phyloP scores from a whole-genome alignment of 495 filamentous ascomycete genomes.

The Darksidea phi region DNA sequence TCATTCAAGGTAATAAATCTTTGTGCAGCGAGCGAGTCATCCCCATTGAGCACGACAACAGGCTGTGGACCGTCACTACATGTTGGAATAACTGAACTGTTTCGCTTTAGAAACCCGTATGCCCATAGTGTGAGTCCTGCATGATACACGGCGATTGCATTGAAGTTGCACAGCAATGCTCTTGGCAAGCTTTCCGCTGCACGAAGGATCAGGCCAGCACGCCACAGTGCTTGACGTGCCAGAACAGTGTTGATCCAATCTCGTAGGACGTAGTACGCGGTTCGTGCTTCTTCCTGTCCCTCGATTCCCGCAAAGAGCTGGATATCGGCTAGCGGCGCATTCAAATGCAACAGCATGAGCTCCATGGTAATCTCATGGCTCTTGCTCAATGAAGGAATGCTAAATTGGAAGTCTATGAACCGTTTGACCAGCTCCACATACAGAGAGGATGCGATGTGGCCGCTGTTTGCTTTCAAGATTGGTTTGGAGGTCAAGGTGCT shows the following conservation, averaged over 20 bases:
- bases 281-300: slow-evolving; percentile 58
- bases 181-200: slow-evolving; percentile 51
- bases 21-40: slow-evolving; percentile 47
- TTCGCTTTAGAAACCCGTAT: slow-evolving; percentile 49
- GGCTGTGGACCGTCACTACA: not conserved
- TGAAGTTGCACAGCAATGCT: slow-evolving; percentile 56
- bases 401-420: slow-evolving; percentile 49
- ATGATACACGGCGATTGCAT: slow-evolving; percentile 60
- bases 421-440: slow-evolving; percentile 52
- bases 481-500: slow-evolving; percentile 45
- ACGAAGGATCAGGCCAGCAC: slow-evolving; percentile 61
- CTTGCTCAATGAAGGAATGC: slow-evolving; percentile 38
- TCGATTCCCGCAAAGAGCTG: slow-evolving; percentile 65
- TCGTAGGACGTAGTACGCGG: slow-evolving; percentile 53
- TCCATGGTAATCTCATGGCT: slow-evolving; percentile 51
- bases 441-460: slow-evolving; percentile 52
- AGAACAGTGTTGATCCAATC: slow-evolving; percentile 55
- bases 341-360: slow-evolving; percentile 57
- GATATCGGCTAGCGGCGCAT: slow-evolving; percentile 63
- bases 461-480: slow-evolving; percentile 45
- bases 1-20: slow-evolving; percentile 51
- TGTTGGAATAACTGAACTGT: slow-evolving; percentile 17
- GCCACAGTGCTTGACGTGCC: slow-evolving; percentile 58
- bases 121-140: slow-evolving; percentile 62
- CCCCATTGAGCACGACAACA: slow-evolving; percentile 52